Evolutionary conservation across 805 yeast genomes (phyloP), one percentile per base, ranked within the genome.

Genomic region (Wickerhamiella vanderwaltii): DNA sequence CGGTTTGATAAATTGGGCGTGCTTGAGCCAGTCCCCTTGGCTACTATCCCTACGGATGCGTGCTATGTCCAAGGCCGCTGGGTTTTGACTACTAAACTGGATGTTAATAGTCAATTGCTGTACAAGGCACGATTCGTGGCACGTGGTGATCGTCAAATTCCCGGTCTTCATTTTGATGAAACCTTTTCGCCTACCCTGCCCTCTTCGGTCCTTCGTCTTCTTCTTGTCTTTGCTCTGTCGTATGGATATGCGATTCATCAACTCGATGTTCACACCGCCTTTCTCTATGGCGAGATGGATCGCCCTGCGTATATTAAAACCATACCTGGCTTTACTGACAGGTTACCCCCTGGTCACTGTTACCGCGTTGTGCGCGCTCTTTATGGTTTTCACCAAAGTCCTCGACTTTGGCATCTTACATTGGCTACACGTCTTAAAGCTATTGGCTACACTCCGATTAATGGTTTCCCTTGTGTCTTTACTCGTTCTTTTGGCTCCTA

Each of bases 271-370:
- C 26, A 28, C 3, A 22, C 36, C 17, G 36, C 36, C 17, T 33
- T 20, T 13, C 36, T 33, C 36, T 33, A 33, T 22, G 36, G 36
- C 6, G 28, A 33, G 9, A 33, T 33, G 36, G 28, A 33, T n/a
- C 4, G 11, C 4, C 36, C 36, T 9, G 23, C 36, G 13, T 33
- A 12, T 22, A 6, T 33, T 20, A 9, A 3, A 3, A n/a, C 16
- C 4, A 33, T 33, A 19, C 24, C 23, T 19, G 35, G 24, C 9
- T 18, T 18, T 12, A 23, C 35, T 6, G 35, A 32, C 15, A 15
- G 28, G 15, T 15, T 24, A 5, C 29, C 38, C 29, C 30, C 30
- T 24, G 18, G 33, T 5, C 28, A 33, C 9, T 19, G 26, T n/a
- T n/a, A 22, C 12, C 36, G 36, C 7, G 36, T 20, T 4, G 18